Percentiles rank a stretch among this genome's conserved stretches.
Conservation (phyloP, 2,329 filamentous ascomycete genomes). For the Arachnomyces sp. region DNA sequence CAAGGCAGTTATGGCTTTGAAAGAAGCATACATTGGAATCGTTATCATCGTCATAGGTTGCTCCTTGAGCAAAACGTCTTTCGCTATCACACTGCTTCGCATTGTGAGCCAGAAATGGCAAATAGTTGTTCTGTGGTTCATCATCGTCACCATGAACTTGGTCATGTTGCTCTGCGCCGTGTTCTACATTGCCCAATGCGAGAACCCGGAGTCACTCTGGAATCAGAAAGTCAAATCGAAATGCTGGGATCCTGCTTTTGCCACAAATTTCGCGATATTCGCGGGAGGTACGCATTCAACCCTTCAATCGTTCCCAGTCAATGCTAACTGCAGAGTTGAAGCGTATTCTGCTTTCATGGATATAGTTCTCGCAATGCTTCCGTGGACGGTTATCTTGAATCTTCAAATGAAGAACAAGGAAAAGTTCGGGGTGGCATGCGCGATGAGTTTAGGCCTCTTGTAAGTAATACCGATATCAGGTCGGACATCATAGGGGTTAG, state of each 20-base stretch:
- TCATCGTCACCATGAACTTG: constrained; percentile 19
- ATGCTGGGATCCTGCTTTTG: constrained; percentile 15
- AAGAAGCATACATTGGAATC: background rate
- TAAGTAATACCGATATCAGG: constrained; percentile 7
- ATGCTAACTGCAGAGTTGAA: background rate
- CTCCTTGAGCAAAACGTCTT: constrained; percentile 18
- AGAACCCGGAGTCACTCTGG: constrained; percentile 14
- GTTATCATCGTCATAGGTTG: constrained; percentile 14
- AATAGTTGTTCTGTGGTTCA: constrained; percentile 16
- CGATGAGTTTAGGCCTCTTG: constrained; percentile 30
- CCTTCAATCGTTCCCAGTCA: background rate
- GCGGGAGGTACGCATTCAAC: constrained; percentile 13
- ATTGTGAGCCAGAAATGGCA: constrained; percentile 17
- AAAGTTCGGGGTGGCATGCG: constrained; percentile 29
- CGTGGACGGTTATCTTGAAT: constrained; percentile 31
- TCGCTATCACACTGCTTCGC: constrained; percentile 18
- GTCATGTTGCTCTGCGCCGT: constrained; percentile 17
- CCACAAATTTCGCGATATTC: constrained; percentile 15
- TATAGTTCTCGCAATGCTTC: constrained; percentile 30
- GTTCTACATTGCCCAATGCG: constrained; percentile 17
- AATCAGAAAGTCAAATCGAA: constrained; percentile 12
- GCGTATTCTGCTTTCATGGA: constrained; percentile 21
- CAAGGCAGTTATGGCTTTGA: constrained; percentile 12
- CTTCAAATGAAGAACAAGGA: constrained; percentile 31
- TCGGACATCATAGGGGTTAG: background rate